Evolutionary conservation across 108 stramenopile species (phyloP), one percentile per base, ranked within the genome.

Genomic region (Cylindrotheca closterium): DNA sequence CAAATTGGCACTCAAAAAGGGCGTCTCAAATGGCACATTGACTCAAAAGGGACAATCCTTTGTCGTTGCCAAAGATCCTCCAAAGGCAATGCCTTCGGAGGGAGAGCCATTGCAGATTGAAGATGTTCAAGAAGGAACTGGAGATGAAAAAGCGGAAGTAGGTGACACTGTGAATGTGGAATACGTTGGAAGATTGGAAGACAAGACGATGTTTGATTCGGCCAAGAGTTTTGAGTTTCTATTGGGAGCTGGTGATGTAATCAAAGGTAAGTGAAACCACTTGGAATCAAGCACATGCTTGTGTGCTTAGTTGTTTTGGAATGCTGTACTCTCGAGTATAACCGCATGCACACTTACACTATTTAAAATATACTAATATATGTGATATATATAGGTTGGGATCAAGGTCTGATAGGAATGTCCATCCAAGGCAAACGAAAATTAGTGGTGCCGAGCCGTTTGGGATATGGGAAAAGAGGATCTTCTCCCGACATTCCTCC

Each of bases 401-500:
- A 98, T 75, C 63, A 79, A 31, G 92, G 94, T 7, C 59, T 96
- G 42, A 31, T 57, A 17, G 88, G 81, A 17, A 97, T 99, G 96
- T 84, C 74, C 45, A 79, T 91, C 1, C 96, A 96, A 23, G 94
- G 91, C 37, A 72, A 73, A 54, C 88, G 96, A 30, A 79, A 81
- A 58, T 59, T 99, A 8, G 73, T 86, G 55, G 83, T 97, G 52
- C 98, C 98, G 1, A 71, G 88, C 2, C 81, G 87, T 46, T 51
- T 96, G 29, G 98, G 93, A 4, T 99, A 96, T 73, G 97, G 95
- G 0, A 89, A 89, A 70, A 63, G 84, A 50, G 96, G 93, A 7
- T 76, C 78, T 19, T 57, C 67, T 15, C 91, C 88, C 0, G 93
- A 94, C 30, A 97, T 97, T 61, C 96, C 96, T 12, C 74, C 83